Evolutionary conservation across 768 basidiomycete genomes (phyloP), one percentile per base, ranked within the genome.

Genomic region (Coprinellus micaceus): DNA sequence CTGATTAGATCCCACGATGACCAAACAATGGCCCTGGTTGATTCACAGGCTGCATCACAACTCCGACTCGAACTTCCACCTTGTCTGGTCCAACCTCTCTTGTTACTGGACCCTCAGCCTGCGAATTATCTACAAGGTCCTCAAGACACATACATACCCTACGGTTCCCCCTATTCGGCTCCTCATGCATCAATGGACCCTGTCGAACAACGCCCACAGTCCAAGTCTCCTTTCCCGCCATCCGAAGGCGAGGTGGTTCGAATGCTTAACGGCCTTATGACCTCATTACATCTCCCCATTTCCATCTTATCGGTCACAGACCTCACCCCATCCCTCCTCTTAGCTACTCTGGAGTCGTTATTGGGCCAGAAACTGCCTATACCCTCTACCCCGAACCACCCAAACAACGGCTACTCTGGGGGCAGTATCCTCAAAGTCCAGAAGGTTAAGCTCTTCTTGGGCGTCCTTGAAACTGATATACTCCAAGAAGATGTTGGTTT

Each of bases 401-500:
- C 36, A 51, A 46, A 43, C 41, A 22, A 15, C 26, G 21, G 28
- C 62, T 33, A 33, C 13, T 6, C 6, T 33, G n/a, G 10, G 10
- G 49, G 47, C 63, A 67, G 52, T 59, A 56, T 1, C 72, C 28
- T 75, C 7, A 83, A 83, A 61, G 67, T 88, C 1, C 80, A 86
- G 46, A 81, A 80, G 29, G 85, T 87, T 76, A 89, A 91, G 62
- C 74, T 91, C 2, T 86, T 92, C 54, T 75, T 91, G 6, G 89
- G 89, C 1, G 80, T 89, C 5, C 74, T 91, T 5, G 85, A 88
- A 58, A 78, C 73, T 28, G 88, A 91, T 58, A 69, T 90, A 33
- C 64, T 91, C 13, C 65, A 74, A 61, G 68, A 70, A 50, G 83
- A 88, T 57, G 79, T 90, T 4, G 88, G 87, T 0, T 73, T 91